Percentiles rank a stretch among this genome's conserved stretches.
Evolutionary conservation across 1,284 basidiomycete species (phyloP).

Genomic region (Heliocybe sulcata): DNA sequence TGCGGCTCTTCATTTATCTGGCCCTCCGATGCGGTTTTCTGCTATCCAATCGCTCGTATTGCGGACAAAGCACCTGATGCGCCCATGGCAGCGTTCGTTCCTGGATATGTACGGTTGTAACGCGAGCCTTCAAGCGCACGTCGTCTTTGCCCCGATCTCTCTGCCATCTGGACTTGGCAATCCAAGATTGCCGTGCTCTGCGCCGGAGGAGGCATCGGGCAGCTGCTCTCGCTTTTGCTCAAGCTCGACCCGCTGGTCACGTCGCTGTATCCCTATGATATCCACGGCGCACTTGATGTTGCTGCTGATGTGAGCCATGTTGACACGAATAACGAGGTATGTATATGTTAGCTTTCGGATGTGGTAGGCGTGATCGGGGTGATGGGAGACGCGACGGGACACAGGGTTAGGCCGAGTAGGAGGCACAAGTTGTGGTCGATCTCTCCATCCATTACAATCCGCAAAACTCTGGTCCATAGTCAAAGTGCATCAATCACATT

Average conservation of each 20-base stretch:
- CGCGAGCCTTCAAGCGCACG: too few relatives aligned
- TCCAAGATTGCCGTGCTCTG: constrained; percentile 88
- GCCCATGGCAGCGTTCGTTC: too few relatives aligned
- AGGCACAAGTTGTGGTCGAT: too few relatives aligned
- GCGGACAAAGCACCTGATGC: too few relatives aligned
- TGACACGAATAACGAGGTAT: constrained; percentile 81
- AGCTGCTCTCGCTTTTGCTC: constrained; percentile 84
- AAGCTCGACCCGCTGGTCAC: constrained; percentile 83
- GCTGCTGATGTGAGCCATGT: constrained; percentile 93
- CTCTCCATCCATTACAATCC: neutral
- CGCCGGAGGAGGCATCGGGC: constrained; percentile 90
- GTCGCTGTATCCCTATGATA: constrained; percentile 80
- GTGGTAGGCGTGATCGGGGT: neutral
- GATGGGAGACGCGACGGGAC: too few relatives aligned
- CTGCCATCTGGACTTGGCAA: too few relatives aligned
- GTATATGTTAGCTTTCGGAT: constrained; percentile 14
- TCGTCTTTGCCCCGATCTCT: constrained; percentile 76
- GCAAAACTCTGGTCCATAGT: constrained; percentile 1
- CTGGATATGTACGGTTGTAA: too few relatives aligned
- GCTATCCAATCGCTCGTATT: too few relatives aligned
- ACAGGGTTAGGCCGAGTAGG: too few relatives aligned
- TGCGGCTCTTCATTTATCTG: too few relatives aligned
- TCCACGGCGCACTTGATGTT: constrained; percentile 88
- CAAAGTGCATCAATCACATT: constrained; percentile 6
- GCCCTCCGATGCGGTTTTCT: too few relatives aligned